Conservation (phyloP, 2,329 filamentous ascomycete species). For the Cladophialophora yegresii region DNA sequence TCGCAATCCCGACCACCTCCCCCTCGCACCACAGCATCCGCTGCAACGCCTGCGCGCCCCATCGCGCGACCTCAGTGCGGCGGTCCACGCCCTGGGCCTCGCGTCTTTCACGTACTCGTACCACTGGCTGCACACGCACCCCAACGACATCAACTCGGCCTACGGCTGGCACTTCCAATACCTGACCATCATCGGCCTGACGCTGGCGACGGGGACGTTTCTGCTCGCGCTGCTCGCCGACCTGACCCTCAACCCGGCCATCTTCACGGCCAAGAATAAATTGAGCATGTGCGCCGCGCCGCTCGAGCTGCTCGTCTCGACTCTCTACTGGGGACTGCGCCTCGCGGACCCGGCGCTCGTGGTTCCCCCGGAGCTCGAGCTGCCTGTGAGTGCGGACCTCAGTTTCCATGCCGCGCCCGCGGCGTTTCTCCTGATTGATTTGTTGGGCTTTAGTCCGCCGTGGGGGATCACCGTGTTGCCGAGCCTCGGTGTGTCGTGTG, state of each 20-base stretch:
- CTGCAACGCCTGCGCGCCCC: constrained; percentile 49
- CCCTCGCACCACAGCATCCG: constrained; percentile 43
- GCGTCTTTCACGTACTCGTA: constrained; percentile 49
- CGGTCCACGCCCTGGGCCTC: constrained; percentile 46
- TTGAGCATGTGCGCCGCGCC: constrained; percentile 60
- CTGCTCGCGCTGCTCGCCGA: constrained; percentile 58
- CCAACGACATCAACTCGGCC: constrained; percentile 55
- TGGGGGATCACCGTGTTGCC: constrained; percentile 59
- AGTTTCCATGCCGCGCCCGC: constrained; percentile 57
- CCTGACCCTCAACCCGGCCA: constrained; percentile 52
- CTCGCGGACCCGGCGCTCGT: constrained; percentile 44
- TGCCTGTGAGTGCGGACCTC: constrained; percentile 42
- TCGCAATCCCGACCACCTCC: background rate
- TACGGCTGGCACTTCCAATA: constrained; percentile 69
- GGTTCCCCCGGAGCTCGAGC: constrained; percentile 33
- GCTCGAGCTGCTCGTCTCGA: constrained; percentile 60
- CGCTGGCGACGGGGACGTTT: constrained; percentile 59
- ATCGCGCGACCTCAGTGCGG: constrained; percentile 46
- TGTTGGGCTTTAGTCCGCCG: constrained; percentile 61
- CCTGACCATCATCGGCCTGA: constrained; percentile 63
- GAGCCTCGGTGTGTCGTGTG: constrained; percentile 52
- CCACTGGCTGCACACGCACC: constrained; percentile 49
- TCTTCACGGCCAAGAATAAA: constrained; percentile 61
- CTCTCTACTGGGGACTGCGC: constrained; percentile 63
- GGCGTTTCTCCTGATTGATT: constrained; percentile 56